These are phyloP conservation scores for Tolypocladium capitatum DNA, from an alignment of 2,329 filamentous ascomycete genomes.

Conservation along the genomic window DNA sequence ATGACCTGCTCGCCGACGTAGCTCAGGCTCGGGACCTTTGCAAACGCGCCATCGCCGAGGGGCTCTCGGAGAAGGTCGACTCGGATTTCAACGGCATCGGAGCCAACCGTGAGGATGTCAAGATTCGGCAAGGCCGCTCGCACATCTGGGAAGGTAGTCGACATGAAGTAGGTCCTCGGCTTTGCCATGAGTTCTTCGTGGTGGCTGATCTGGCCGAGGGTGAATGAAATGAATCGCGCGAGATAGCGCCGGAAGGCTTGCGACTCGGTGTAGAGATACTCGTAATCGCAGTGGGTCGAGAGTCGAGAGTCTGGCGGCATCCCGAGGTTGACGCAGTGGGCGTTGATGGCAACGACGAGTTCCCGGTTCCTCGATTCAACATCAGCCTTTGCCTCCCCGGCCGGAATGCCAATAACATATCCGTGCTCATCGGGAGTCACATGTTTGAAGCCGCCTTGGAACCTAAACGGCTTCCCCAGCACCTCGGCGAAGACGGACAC, in stretches of 20 bases:
- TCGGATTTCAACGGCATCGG: conserved; percentile 73
- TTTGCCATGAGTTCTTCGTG: conserved; percentile 69
- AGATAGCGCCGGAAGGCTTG: conserved; percentile 64
- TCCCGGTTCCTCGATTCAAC: conserved; percentile 43
- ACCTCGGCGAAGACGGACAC: conserved; percentile 67
- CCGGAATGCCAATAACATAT: conserved; percentile 54
- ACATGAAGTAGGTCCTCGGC: conserved; percentile 69
- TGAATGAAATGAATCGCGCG: conserved; percentile 66
- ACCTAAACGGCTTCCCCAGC: conserved; percentile 57
- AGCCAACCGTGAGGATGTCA: conserved; percentile 75
- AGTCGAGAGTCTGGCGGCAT: conserved; percentile 55
- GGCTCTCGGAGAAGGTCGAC: conserved; percentile 72
- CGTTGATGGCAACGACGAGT: conserved; percentile 57
- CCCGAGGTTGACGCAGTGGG: conserved; percentile 59
- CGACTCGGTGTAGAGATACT: conserved; percentile 67
- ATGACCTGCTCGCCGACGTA: conserved; percentile 82
- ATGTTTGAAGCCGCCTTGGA: conserved; percentile 41
- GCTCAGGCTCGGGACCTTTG: conserved; percentile 59
- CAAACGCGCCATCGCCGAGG: conserved; percentile 45
- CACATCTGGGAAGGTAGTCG: conserved; percentile 79
- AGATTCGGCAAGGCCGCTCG: conserved; percentile 71
- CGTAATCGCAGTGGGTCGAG: conserved; percentile 64
- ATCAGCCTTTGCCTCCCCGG: conserved; percentile 41
- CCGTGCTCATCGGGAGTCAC: conserved; percentile 42
- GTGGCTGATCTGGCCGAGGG: conserved; percentile 64